Base-by-base conservation (phyloP, 2,329 filamentous ascomycete species). In the Ilyonectria sp. region DNA sequence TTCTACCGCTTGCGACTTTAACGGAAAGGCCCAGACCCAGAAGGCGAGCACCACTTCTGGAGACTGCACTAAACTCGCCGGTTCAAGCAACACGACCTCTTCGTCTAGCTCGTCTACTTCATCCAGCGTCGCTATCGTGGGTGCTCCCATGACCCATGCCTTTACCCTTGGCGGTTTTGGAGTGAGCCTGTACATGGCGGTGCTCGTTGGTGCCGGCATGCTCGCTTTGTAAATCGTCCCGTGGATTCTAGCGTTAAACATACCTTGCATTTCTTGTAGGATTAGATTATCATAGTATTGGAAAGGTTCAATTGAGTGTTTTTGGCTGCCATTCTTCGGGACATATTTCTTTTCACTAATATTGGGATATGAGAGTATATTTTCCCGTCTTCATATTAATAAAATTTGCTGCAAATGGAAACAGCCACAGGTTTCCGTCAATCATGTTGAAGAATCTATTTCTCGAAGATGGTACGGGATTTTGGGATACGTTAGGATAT, bases 1-100 rank as follows among this genome's bases (percentile, higher is more conserved):
- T 55, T 78, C 82, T 23, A 82, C 82, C 63, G 91, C 93, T 31
- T 96, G 93, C 79, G 85, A 90, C 85, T 95, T 94, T 82, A 83
- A 86, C 65, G 92, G 93, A 74, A 83, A 90, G 75, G 93, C 91
- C 56, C 82, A 84, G 65, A 83, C 86, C 60, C 86, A 87, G 80
- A 79, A 84, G 67, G 79, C 85, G 52, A 75, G 81, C 53, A 82
- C 84, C 65, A 91, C 90, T 73, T 82, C 87, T 33, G 85, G 84
- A 65, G 86, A 86, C 79, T 78, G 78, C 67, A 72, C 81, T 44
- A 83, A 82, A 62, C 80, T 83, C 49, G 86, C 84, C 11, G 85
- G 85, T 44, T 86, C 76, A 13, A 80, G 77, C 11, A 75, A 79
- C 29, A 74, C 78, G 49, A 75, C 78, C 60, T 81, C 71, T 56